A percentile compares a stretch with the other conserved stretches of the same genome.
phyloP scores from a whole-genome alignment of 371 early-diverging fungal genomes.

The Mortierella sp. region DNA sequence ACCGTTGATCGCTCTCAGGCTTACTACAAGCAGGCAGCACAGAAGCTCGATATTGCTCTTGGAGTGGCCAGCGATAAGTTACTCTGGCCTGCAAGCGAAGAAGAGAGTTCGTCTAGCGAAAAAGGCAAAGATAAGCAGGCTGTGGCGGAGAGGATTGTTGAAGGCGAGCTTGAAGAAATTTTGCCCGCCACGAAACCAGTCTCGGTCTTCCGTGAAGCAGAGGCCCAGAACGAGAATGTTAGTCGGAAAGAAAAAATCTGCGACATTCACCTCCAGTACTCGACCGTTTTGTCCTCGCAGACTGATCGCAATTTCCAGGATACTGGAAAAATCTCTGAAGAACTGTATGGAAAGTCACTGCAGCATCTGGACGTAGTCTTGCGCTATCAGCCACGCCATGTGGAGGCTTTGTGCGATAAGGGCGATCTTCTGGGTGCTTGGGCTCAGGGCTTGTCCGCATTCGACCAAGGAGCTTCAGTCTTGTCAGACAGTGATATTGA shows the following conservation, averaged over 20 bases:
- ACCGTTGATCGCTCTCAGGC: constrained; percentile 46
- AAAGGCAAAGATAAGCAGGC: constrained; percentile 50
- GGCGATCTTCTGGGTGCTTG: constrained; percentile 75
- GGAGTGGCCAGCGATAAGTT: constrained; percentile 43
- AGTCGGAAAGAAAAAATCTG: constrained; percentile 49
- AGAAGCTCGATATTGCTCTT: constrained; percentile 56
- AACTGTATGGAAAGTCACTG: constrained; percentile 63
- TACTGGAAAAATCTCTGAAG: constrained; percentile 52
- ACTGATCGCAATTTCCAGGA: constrained; percentile 70
- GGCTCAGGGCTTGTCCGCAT: constrained; percentile 62
- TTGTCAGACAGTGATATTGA: constrained; percentile 23
- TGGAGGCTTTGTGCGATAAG: constrained; percentile 78
- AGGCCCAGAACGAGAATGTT: constrained; percentile 29
- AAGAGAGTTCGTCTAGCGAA: constrained; percentile 24
- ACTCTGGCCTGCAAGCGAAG: constrained; percentile 34
- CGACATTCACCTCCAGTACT: constrained; percentile 67
- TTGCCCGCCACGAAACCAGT: constrained; percentile 41
- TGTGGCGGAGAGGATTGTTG: constrained; percentile 20
- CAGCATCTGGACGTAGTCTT: constrained; percentile 66
- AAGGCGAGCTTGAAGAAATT: constrained; percentile 32
- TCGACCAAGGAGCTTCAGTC: constrained; percentile 13
- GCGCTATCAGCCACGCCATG: constrained; percentile 62
- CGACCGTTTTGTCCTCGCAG: constrained; percentile 66
- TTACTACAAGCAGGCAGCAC: constrained; percentile 53
- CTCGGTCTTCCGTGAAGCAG: constrained; percentile 51